Conservation (phyloP, 2,329 filamentous ascomycete genomes). For the Fusarium xylarioides region DNA sequence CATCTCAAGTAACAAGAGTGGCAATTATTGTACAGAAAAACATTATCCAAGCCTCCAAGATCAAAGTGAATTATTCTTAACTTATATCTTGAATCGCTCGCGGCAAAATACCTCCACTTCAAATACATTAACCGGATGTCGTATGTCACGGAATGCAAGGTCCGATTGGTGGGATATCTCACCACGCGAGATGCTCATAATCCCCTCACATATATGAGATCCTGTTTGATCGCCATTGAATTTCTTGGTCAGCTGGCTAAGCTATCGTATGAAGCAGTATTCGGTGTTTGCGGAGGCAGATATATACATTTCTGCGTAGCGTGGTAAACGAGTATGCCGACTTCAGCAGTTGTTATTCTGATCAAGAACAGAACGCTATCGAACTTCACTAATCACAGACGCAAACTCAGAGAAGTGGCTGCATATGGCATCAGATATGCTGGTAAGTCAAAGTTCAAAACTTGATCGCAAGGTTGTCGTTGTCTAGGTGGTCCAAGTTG, state of each 20-base stretch:
- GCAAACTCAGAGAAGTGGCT: rapidly evolving
- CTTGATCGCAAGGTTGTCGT: background rate
- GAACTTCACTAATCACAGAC: background rate
- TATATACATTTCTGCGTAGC: background rate
- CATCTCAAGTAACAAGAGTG: background rate
- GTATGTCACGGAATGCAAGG: conserved; percentile 10
- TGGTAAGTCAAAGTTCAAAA: background rate
- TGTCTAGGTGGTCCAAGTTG: background rate
- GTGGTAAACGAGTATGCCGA: background rate
- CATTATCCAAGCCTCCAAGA: rapidly evolving
- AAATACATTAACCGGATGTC: conserved; percentile 7
- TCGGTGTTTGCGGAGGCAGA: background rate
- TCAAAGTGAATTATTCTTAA: background rate
- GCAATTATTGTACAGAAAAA: rapidly evolving
- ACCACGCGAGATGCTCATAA: background rate
- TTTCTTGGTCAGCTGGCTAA: background rate
- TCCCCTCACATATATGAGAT: background rate
- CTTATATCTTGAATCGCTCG: background rate
- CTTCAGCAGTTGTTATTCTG: background rate
- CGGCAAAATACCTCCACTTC: background rate
- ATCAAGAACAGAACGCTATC: background rate
- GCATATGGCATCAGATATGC: no score
- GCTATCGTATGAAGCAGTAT: background rate
- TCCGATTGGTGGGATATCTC: conserved; percentile 23
- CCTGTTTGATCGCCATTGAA: background rate